Evolutionary conservation across 805 yeast genomes (phyloP), one percentile per base, ranked within the genome.

Genomic region (Nakazawaea pomicola): DNA sequence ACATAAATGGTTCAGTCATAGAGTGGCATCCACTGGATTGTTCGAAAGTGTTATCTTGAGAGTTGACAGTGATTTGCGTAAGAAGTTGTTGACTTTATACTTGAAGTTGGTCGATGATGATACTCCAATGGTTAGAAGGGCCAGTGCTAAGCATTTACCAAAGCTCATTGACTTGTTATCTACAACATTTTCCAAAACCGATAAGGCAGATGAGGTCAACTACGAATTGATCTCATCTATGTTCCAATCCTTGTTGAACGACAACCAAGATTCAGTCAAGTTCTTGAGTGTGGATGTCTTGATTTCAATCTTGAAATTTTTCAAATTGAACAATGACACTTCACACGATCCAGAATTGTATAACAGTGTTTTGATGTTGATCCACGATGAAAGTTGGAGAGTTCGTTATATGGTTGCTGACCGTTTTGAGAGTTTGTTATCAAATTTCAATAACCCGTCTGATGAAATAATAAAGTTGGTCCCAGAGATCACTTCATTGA

Each of bases 321-420:
- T 81, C 65, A 78, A 78, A 49, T 61, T 65, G 14, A 74, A 74
- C 45, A 61, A 72, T 41, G 87, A 82, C 50, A 59, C 55, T 16
- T 63, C 79, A 15, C 85, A 80, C 58, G 72, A 78, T 50, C 70
- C 74, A 36, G 84, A 81, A 49, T 68, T 84, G 44, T 69, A 84
- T 46, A 67, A 71, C 38, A 75, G 81, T 48, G 73, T 95, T 2
- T 71, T 83, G 49, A 77, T 78, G 49, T 71, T 93, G 50, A 81
- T 87, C 44, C 76, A 72, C 49, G 99, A 93, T 65, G 88, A 86
- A 62, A 83, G 95, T 56, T 93, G 99, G 99, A 80, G 99, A 62
- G 98, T 93, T 43, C 81, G 99, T 56, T 93, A 91, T 64, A 89
- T 93, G 81, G 95, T 95, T 25, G 96, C 97, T n/a, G 97, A 91